Conservation (phyloP, 2,329 filamentous ascomycete genomes). For the Xylaria sp. region DNA sequence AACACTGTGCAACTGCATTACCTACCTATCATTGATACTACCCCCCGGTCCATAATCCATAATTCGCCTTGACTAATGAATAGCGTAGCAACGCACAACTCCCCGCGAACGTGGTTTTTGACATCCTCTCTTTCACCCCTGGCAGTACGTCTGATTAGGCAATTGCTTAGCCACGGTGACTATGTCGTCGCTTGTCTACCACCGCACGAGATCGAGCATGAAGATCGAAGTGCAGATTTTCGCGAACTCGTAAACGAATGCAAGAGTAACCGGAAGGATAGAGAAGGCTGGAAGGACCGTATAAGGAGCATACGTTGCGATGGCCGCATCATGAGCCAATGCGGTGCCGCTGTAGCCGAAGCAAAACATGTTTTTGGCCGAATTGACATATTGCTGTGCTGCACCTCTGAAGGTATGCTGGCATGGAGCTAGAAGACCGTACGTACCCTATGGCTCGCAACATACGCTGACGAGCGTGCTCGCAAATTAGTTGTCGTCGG, state of each 20-base stretch:
- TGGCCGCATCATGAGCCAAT: slow-evolving; percentile 72
- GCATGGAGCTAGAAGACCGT: neutral
- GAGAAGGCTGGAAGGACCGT: slow-evolving; percentile 83
- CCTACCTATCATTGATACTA: slow-evolving; percentile 19
- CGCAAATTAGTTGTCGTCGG: slow-evolving; percentile 77
- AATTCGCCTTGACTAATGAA: slow-evolving; percentile 49
- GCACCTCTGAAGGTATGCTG: slow-evolving; percentile 79
- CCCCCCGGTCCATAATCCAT: slow-evolving; percentile 36
- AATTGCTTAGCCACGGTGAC: slow-evolving; percentile 90
- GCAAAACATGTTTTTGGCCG: slow-evolving; percentile 84
- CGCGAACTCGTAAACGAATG: slow-evolving; percentile 79
- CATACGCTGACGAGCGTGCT: slow-evolving; percentile 32
- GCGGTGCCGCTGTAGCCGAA: slow-evolving; percentile 87
- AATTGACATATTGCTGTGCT: slow-evolving; percentile 91
- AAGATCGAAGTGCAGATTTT: slow-evolving; percentile 80
- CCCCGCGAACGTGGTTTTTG: slow-evolving; percentile 91
- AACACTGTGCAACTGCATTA: slow-evolving; percentile 2
- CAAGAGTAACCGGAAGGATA: slow-evolving; percentile 69
- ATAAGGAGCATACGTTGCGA: slow-evolving; percentile 74
- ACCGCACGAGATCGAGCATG: slow-evolving; percentile 80
- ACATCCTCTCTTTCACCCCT: slow-evolving; percentile 88
- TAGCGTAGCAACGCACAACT: slow-evolving; percentile 70
- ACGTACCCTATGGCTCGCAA: slow-evolving; percentile 1
- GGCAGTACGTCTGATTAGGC: slow-evolving; percentile 81
- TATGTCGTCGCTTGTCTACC: slow-evolving; percentile 87